Evolutionary conservation across 805 yeast genomes (phyloP), one percentile per base, ranked within the genome.

Genomic region (Candida fluviatilis): DNA sequence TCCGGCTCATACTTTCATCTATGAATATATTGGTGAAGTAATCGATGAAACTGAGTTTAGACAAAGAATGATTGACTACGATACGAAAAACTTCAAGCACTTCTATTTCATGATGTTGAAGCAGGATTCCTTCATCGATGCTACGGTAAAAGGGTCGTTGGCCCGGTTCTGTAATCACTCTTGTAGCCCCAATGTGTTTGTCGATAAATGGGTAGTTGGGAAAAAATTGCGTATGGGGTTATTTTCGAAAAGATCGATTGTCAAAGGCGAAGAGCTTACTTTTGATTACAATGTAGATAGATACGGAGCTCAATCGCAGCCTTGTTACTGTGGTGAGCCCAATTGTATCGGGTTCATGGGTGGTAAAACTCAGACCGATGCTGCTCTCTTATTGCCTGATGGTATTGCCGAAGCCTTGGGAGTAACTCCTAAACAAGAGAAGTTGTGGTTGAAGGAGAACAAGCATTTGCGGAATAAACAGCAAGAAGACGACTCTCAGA

Each of bases 131-230:
- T 93, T 89, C 55, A 87, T 91, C 41, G 99, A 91, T 61, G 99
- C 99, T 34, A 91, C 98, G 1, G 73, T 73, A 35, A 84, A 78
- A 63, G 99, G 98, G 5, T 78, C 88, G 14, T 62, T 91, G 39
- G 96, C 95, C 2, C 72, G 99, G 40, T 93, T 90, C 64, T 84
- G 93, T 56, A 91, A 91, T 61, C 99, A 91, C 62, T 87, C 96
- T 15, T 91, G 99, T 60, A 81, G 78, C 52, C 99, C 99, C 10
- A 93, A 93, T 59, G 91, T 95, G 16, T 87, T 77, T 51, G 96
- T 91, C 31, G 96, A 91, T 60, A 91, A 91, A 66, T 91, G 99
- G 99, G 93, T 90, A 13, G 98, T 91, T 11, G 89, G 89, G 19
- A 86, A 84, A 42, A 84, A 87, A 56, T 70, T 88, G 40, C 74